phyloP scores from a whole-genome alignment of 257 asterid genomes.

The Solanum virginianum region DNA sequence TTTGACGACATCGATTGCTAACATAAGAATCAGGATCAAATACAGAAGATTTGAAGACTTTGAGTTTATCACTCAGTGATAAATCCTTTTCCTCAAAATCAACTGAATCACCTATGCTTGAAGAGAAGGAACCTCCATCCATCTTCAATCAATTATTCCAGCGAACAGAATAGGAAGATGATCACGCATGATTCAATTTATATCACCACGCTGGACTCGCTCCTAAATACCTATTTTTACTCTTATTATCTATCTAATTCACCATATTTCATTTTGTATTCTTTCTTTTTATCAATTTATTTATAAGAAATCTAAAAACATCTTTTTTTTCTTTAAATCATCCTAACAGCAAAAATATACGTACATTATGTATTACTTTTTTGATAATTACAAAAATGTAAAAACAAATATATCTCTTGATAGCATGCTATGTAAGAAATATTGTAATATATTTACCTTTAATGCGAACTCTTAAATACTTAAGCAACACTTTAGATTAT shows the following conservation, averaged over 20 bases:
- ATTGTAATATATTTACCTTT: too few relatives aligned
- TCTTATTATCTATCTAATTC: too few relatives aligned
- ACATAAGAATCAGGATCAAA: conserved; percentile 58
- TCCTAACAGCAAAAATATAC: too few relatives aligned
- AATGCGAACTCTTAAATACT: too few relatives aligned
- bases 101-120: conserved; percentile 40
- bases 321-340: too few relatives aligned
- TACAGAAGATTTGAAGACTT: conserved; percentile 46
- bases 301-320: not conserved
- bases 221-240: not conserved
- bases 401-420: too few relatives aligned
- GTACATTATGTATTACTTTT: too few relatives aligned
- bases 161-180: too few relatives aligned
- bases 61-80: conserved; percentile 63
- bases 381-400: too few relatives aligned
- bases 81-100: conserved; percentile 59
- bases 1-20: conserved; percentile 40
- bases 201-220: not conserved
- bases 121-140: conserved; percentile 45
- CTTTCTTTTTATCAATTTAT: not conserved
- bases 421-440: too few relatives aligned
- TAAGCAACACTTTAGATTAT: too few relatives aligned
- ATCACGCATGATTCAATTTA: not conserved
- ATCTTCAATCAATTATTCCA: not conserved
- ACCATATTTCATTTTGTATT: not conserved